Evolutionary conservation across 805 yeast genomes (phyloP).

Genomic region (Scheffersomyces stipitis): DNA sequence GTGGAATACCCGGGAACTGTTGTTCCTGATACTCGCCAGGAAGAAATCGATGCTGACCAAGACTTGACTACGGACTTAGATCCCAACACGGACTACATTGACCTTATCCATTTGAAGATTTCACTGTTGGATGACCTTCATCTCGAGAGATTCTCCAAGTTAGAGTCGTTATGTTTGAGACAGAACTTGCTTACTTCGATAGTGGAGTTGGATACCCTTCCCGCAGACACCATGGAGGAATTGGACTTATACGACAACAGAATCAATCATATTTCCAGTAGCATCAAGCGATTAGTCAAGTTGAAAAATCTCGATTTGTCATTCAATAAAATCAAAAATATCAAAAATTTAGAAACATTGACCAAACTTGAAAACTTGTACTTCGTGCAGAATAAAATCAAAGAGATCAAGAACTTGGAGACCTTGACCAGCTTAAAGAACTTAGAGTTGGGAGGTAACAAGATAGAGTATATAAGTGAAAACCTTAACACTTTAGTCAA

Average conservation of each 20-base stretch:
- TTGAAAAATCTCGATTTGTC: slow-evolving; percentile 73
- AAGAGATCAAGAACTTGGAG: slow-evolving; percentile 66
- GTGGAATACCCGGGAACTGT: slow-evolving; percentile 45
- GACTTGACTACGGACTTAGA: slow-evolving; percentile 60
- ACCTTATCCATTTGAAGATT: slow-evolving; percentile 70
- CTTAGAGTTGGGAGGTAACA: slow-evolving; percentile 90
- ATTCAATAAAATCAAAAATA: slow-evolving; percentile 84
- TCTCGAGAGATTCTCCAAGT: slow-evolving; percentile 52
- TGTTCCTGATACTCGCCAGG: slow-evolving; percentile 46
- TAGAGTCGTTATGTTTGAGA: slow-evolving; percentile 69
- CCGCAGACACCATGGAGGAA: slow-evolving; percentile 63
- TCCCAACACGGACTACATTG: slow-evolving; percentile 59
- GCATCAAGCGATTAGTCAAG: slow-evolving; percentile 56
- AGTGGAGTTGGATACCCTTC: slow-evolving; percentile 54
- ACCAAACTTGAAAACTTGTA: slow-evolving; percentile 65
- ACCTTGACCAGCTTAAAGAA: slow-evolving; percentile 57
- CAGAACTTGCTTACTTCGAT: slow-evolving; percentile 81
- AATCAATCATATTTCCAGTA: slow-evolving; percentile 79
- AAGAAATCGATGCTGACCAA: slow-evolving; percentile 64
- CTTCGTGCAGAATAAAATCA: slow-evolving; percentile 86
- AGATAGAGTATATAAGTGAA: slow-evolving; percentile 55
- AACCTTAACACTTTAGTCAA: slow-evolving; percentile 54
- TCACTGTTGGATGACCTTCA: slow-evolving; percentile 60
- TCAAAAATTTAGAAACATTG: slow-evolving; percentile 71
- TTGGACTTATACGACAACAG: slow-evolving; percentile 91